Evolutionary conservation across 257 asterid species (phyloP).

Genomic region (Penstemon barbatus): DNA sequence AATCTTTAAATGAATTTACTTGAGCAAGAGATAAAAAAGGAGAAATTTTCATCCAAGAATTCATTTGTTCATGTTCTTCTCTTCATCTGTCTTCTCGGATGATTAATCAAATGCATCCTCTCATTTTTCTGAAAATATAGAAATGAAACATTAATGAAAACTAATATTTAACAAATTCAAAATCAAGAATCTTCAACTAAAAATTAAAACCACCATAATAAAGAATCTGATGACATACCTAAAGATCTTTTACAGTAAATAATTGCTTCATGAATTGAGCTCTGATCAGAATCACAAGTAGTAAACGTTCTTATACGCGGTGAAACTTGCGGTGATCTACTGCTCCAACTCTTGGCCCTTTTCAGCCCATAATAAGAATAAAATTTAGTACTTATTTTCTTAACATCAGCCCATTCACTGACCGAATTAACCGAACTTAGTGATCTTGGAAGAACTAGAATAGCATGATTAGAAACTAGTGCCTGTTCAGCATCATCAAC

Average conservation of each 20-base stretch:
- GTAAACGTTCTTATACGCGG: conserved; percentile 36
- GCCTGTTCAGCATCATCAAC: conserved; percentile 52
- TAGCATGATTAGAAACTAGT: conserved; percentile 5
- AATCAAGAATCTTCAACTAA: background rate
- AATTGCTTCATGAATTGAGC: conserved; percentile 62
- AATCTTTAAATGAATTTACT: too few species aligned
- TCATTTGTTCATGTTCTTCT: conserved; percentile 6
- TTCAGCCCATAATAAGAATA: conserved; percentile 23
- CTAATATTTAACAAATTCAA: background rate
- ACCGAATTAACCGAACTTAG: conserved; percentile 33
- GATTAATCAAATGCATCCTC: background rate
- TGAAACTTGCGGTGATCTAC: conserved; percentile 38
- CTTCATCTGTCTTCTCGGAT: background rate
- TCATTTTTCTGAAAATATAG: conserved; percentile 38
- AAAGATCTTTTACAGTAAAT: conserved; percentile 65
- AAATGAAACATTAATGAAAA: conserved; percentile 19
- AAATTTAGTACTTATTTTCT: conserved; percentile 11
- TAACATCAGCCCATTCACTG: conserved; percentile 27
- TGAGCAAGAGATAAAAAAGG: background rate
- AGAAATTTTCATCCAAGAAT: background rate
- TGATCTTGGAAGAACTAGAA: conserved; percentile 23
- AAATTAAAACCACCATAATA: background rate
- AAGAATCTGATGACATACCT: conserved; percentile 35
- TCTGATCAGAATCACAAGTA: conserved; percentile 37
- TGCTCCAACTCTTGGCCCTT: conserved; percentile 39